phyloP scores from a whole-genome alignment of 164 flowering plant genomes.

The Houttuynia cordata region DNA sequence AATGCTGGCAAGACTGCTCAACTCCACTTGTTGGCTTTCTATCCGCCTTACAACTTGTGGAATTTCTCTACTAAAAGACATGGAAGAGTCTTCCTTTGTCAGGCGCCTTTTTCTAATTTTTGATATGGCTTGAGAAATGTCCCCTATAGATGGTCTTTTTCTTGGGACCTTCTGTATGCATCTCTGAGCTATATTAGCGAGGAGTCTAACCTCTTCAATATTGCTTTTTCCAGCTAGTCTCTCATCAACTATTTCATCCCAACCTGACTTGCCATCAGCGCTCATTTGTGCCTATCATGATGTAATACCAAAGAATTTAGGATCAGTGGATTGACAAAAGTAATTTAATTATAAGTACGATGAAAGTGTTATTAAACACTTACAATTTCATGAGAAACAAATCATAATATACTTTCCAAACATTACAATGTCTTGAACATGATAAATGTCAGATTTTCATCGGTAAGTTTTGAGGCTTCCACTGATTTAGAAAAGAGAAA shows the following conservation, averaged over 20 bases:
- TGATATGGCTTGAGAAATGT: conserved; percentile 61
- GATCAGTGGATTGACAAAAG: not conserved
- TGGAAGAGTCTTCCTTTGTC: conserved; percentile 28
- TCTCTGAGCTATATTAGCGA: conserved; percentile 63
- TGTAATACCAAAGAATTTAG: not conserved
- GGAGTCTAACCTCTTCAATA: conserved; percentile 52
- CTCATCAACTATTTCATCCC: conserved; percentile 85
- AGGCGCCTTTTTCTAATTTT: conserved; percentile 51
- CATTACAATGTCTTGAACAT: too few species aligned
- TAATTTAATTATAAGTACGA: too few species aligned
- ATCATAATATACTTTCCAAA: too few species aligned
- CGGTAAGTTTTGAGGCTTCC: not conserved
- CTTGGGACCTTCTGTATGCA: conserved; percentile 67
- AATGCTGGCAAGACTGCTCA: conserved; percentile 34
- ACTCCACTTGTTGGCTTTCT: conserved; percentile 57
- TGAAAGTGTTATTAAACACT: not conserved
- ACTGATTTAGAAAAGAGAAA: not conserved
- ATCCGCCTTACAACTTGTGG: conserved; percentile 42
- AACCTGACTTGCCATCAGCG: conserved; percentile 43
- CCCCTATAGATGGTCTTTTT: conserved; percentile 73
- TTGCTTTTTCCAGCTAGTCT: conserved; percentile 53
- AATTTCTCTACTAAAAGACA: conserved; percentile 18
- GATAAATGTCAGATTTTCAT: too few species aligned
- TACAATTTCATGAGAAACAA: not conserved
- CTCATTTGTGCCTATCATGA: conserved; percentile 68